A percentile compares a stretch with the other conserved stretches of the same genome.
Conservation (phyloP, 371 early-diverging fungal genomes). For the Dinochytrium kinnereticum region DNA sequence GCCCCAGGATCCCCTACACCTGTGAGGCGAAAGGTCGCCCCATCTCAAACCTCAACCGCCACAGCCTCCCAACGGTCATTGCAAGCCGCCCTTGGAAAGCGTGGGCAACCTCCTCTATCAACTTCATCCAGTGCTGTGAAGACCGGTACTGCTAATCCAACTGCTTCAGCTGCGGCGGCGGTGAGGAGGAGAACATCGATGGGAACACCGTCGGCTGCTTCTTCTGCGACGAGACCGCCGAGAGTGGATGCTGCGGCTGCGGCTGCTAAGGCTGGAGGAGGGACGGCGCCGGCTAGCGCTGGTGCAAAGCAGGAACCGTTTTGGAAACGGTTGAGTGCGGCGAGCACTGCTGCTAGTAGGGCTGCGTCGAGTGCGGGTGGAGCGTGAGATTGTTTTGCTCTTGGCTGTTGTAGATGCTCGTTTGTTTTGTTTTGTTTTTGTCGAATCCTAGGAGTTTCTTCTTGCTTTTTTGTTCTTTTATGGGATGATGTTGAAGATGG, state of each 20-base stretch:
- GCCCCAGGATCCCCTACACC: neutral
- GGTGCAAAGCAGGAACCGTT: conserved; percentile 5
- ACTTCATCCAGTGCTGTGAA: neutral
- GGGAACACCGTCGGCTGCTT: neutral
- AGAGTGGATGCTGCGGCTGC: too few relatives aligned
- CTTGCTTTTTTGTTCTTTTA: too few relatives aligned
- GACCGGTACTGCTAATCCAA: neutral
- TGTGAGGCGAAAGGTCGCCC: neutral
- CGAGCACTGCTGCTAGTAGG: conserved; percentile 1
- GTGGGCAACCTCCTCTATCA: neutral
- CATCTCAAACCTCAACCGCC: neutral
- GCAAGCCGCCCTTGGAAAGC: neutral
- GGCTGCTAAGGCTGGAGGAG: too few relatives aligned
- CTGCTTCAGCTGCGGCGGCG: neutral
- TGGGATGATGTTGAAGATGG: too few relatives aligned
- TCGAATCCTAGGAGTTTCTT: too few relatives aligned
- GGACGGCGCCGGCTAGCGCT: neutral
- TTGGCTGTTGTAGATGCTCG: too few relatives aligned
- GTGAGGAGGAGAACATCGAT: neutral
- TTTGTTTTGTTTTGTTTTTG: too few relatives aligned
- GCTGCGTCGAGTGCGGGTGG: neutral
- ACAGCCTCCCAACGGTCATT: neutral
- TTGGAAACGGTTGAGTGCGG: conserved; percentile 6
- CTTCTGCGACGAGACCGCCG: neutral
- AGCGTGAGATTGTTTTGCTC: too few relatives aligned